phyloP scores from a whole-genome alignment of 768 basidiomycete species.

The Lactarius trivialis region DNA sequence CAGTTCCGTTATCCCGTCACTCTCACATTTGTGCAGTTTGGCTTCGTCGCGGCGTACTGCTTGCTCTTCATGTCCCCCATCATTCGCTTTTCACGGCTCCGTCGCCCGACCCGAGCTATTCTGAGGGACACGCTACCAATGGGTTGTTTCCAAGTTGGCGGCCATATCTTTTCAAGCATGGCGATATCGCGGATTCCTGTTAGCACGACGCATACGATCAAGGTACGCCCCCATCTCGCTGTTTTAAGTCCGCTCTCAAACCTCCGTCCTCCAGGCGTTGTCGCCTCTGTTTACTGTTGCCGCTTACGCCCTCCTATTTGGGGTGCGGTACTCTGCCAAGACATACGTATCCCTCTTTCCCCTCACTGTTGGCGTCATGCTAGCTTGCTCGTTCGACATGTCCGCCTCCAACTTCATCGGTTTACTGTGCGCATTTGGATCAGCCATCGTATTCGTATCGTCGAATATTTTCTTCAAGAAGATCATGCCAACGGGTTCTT shows the following conservation, averaged over 20 bases:
- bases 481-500: slow-evolving; percentile 66
- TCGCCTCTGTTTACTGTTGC: slow-evolving; percentile 96
- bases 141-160: slow-evolving; percentile 96
- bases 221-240: slow-evolving; percentile 47
- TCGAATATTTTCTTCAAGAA: slow-evolving; percentile 99
- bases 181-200: slow-evolving; percentile 96
- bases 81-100: slow-evolving; percentile 59
- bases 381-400: slow-evolving; percentile 91
- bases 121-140: slow-evolving; percentile 81
- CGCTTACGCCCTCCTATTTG: slow-evolving; percentile 89
- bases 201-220: slow-evolving; percentile 97
- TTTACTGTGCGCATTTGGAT: slow-evolving; percentile 93
- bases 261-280: slow-evolving; percentile 55
- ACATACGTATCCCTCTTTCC: slow-evolving; percentile 95
- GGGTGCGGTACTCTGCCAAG: slow-evolving; percentile 85
- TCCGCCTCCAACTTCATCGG: slow-evolving; percentile 82
- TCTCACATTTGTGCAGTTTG: slow-evolving; percentile 96
- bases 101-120: slow-evolving; percentile 66
- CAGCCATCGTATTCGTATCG: slow-evolving; percentile 92
- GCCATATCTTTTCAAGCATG: slow-evolving; percentile 96
- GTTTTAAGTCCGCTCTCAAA: neutral
- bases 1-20: slow-evolving; percentile 94
- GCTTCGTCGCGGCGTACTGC: slow-evolving; percentile 85
- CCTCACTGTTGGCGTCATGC: slow-evolving; percentile 93
- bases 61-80: slow-evolving; percentile 74